These are phyloP conservation scores for Paramecium octaurelia DNA, from an alignment of 73 alveolate species.

Conservation along the genomic window DNA sequence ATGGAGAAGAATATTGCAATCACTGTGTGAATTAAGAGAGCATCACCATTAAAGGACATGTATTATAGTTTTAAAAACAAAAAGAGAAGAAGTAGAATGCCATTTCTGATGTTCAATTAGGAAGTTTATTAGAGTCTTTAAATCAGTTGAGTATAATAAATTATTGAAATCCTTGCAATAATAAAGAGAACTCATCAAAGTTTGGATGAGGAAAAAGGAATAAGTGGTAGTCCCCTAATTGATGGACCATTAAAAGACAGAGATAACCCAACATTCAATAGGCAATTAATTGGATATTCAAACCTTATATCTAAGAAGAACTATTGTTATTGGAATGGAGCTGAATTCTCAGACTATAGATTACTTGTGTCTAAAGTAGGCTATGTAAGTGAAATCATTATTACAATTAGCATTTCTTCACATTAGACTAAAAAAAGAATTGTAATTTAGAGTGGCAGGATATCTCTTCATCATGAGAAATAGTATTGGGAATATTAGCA, in stretches of 20 bases:
- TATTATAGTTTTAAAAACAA: neutral
- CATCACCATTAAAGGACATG: neutral
- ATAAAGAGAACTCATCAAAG: neutral
- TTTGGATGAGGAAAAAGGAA: slow-evolving; percentile 13
- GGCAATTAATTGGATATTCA: slow-evolving; percentile 6
- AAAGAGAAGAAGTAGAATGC: neutral
- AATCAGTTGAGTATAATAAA: slow-evolving; percentile 32
- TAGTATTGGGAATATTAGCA: neutral
- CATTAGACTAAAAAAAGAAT: neutral
- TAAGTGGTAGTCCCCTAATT: neutral
- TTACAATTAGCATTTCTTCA: neutral
- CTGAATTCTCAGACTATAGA: slow-evolving; percentile 39
- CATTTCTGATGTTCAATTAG: neutral
- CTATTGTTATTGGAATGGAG: slow-evolving; percentile 33
- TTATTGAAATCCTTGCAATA: neutral
- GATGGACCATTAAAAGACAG: slow-evolving; percentile 38
- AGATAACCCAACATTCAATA: slow-evolving; percentile 40
- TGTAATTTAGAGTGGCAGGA: slow-evolving; percentile 15
- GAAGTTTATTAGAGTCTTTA: neutral
- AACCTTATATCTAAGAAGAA: neutral
- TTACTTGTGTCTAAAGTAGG: slow-evolving; percentile 34
- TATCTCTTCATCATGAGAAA: too few relatives aligned
- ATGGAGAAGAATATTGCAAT: slow-evolving; percentile 15
- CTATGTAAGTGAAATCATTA: neutral
- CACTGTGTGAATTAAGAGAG: neutral